Conservation (phyloP, 306 rosid genomes). For the Cotoneaster glaucophyllus region DNA sequence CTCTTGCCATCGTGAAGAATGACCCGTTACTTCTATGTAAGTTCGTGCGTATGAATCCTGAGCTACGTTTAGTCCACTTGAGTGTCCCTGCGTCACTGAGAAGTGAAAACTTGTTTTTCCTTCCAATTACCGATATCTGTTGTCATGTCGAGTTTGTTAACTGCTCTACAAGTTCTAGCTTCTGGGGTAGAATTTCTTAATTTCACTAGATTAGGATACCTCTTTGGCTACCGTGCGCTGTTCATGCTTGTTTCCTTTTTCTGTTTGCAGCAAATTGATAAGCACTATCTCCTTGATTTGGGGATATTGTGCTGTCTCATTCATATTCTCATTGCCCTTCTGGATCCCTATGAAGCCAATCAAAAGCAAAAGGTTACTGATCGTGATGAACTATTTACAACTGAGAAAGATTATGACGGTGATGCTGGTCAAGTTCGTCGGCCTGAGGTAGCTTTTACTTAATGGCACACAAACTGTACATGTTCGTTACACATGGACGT, state of each 20-base stretch:
- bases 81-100: too few species aligned
- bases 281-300: slow-evolving; percentile 93
- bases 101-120: too few species aligned
- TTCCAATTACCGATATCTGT: too few species aligned
- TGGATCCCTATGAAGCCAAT: slow-evolving; percentile 63
- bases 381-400: slow-evolving; percentile 31
- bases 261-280: slow-evolving; percentile 78
- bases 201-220: slow-evolving; percentile 12
- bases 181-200: slow-evolving; percentile 70
- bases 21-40: too few species aligned
- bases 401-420: slow-evolving; percentile 35
- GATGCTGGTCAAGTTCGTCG: slow-evolving; percentile 49
- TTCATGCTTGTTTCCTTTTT: neutral
- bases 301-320: slow-evolving; percentile 99
- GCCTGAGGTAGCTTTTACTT: slow-evolving; percentile 69
- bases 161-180: slow-evolving; percentile 79
- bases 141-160: slow-evolving; percentile 58
- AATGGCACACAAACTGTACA: neutral
- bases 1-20: slow-evolving; percentile 2
- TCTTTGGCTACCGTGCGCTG: neutral
- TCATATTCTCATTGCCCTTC: slow-evolving; percentile 74
- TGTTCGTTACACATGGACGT: neutral
- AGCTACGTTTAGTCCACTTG: too few species aligned
- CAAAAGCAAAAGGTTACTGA: slow-evolving; percentile 35
- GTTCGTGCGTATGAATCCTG: too few species aligned